phyloP scores from a whole-genome alignment of 306 rosid genomes.

The Cucurbita maxima region DNA sequence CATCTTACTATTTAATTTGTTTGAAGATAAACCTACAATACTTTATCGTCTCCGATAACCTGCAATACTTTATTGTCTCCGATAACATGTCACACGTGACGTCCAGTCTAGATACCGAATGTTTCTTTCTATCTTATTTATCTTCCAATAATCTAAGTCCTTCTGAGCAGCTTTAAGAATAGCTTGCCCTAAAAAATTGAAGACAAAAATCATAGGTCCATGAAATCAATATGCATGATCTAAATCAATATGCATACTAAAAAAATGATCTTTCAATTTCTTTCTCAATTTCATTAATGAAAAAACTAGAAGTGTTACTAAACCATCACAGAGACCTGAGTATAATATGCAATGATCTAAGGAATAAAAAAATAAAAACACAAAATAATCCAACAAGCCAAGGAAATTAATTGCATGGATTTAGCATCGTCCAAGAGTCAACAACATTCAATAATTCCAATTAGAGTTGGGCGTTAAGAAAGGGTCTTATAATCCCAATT shows the following conservation, averaged over 20 bases:
- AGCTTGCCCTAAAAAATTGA: not conserved
- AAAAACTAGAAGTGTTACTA: no score
- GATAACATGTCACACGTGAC: not conserved
- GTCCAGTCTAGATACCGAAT: not conserved
- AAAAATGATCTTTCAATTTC: no score
- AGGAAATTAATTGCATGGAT: not conserved
- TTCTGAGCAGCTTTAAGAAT: not conserved
- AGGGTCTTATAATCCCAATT: conserved; percentile 2
- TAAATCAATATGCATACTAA: no score
- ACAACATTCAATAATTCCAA: not conserved
- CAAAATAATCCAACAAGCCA: no score
- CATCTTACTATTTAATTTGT: conserved; percentile 3
- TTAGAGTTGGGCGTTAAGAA: conserved; percentile 3
- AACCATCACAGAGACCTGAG: no score
- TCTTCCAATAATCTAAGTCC: not conserved
- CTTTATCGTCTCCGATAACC: not conserved
- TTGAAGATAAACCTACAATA: not conserved
- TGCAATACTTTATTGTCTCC: not conserved
- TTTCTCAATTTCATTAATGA: no score
- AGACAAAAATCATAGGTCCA: no score
- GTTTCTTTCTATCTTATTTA: not conserved
- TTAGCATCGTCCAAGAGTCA: not conserved
- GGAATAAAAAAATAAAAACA: no score
- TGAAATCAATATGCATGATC: no score
- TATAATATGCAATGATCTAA: no score